Conservation (phyloP, 208 protist genomes). For the Crithidia acanthocephali region DNA sequence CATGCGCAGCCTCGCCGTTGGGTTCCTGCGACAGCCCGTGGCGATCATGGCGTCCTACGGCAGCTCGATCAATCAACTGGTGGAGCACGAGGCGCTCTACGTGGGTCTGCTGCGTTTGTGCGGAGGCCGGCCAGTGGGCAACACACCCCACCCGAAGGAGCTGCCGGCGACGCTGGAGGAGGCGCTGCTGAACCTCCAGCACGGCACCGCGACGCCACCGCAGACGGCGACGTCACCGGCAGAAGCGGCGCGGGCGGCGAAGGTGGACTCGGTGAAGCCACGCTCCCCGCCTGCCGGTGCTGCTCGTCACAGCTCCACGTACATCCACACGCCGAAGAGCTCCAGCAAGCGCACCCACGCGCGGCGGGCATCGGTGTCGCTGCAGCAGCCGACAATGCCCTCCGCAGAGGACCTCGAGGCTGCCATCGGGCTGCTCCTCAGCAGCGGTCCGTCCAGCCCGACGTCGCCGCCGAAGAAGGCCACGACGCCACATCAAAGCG, state of each 20-base stretch:
- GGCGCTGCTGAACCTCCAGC: not conserved
- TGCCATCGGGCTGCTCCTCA: not conserved
- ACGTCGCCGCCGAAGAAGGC: not conserved
- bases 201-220: not conserved
- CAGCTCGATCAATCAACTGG: conserved; percentile 23
- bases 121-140: conserved; percentile 24
- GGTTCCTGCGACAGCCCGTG: conserved; percentile 29
- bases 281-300: not conserved
- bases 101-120: conserved; percentile 35
- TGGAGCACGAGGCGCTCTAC: conserved; percentile 37
- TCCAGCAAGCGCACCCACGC: not conserved
- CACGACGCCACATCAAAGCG: not conserved
- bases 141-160: conserved; percentile 10
- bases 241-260: not conserved
- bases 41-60: conserved; percentile 20
- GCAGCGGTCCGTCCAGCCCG: not conserved
- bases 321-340: conserved; percentile 7
- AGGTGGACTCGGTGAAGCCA: not conserved
- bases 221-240: not conserved
- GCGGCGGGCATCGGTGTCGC: conserved; percentile 2
- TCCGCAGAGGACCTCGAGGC: not conserved
- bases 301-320: not conserved
- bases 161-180: not conserved
- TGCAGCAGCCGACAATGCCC: not conserved
- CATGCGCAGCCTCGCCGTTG: conserved; percentile 30